These are phyloP conservation scores for Rhynchosporium secalis DNA, from an alignment of 2,329 filamentous ascomycete genomes.

Conservation along the genomic window DNA sequence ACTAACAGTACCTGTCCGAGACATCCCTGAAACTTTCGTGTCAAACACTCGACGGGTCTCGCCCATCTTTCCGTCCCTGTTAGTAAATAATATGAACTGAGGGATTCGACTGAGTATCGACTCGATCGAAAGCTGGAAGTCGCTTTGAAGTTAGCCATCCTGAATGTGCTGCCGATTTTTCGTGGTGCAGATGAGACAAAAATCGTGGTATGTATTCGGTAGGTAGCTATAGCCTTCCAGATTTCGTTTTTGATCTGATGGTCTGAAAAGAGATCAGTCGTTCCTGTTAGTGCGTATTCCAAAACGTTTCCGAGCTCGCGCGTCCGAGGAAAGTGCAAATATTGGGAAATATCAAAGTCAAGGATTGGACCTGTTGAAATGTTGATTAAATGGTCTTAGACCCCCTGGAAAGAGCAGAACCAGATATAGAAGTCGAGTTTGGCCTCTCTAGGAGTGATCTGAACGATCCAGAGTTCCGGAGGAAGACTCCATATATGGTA, in stretches of 20 bases:
- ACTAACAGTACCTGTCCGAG: no score
- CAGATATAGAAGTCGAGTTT: neutral
- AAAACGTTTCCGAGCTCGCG: no score
- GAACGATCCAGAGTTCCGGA: slow-evolving; percentile 1
- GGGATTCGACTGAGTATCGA: neutral
- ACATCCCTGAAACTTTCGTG: no score
- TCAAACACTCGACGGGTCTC: no score
- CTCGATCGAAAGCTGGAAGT: neutral
- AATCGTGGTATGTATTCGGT: neutral
- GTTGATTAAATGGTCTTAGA: no score
- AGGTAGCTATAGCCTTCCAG: neutral
- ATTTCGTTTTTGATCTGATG: neutral
- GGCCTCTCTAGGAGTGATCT: neutral
- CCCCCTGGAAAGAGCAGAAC: neutral
- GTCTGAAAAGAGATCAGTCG: neutral
- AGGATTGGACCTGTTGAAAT: neutral
- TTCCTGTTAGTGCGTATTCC: no score
- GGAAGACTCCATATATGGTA: neutral
- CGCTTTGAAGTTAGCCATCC: neutral
- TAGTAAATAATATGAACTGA: neutral
- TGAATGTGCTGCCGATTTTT: neutral
- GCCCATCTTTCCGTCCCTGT: no score
- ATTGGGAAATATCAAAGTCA: neutral
- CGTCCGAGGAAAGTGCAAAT: neutral
- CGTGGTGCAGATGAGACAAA: neutral